Conservation (phyloP, 2,329 filamentous ascomycete genomes). For the Amauroascus verrucosus region DNA sequence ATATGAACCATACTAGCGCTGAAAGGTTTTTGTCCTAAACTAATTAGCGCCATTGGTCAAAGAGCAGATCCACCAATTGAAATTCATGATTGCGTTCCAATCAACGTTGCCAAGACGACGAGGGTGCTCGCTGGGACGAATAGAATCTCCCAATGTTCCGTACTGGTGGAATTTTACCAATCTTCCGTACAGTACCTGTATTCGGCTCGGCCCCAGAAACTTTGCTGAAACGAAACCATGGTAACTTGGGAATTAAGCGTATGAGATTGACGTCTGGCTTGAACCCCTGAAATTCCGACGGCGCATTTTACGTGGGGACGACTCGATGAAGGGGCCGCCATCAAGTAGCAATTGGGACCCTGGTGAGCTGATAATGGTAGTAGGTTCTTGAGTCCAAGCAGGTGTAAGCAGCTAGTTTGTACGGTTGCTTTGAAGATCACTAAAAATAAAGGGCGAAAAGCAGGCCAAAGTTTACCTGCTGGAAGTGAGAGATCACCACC, state of each 20-base stretch:
- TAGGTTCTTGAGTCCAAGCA: too few species aligned
- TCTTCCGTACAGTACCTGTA: not conserved
- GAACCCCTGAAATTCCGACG: slow-evolving; percentile 1
- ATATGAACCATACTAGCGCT: not conserved
- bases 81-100: not conserved
- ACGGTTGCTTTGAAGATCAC: too few species aligned
- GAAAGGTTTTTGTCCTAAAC: not conserved
- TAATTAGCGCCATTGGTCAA: not conserved
- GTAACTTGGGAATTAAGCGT: slow-evolving; percentile 4
- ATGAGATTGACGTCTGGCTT: not conserved
- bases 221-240: slow-evolving; percentile 6
- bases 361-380: too few species aligned
- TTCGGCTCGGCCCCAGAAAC: not conserved
- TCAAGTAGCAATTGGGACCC: too few species aligned
- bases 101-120: not conserved
- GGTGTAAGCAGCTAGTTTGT: too few species aligned
- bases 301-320: not conserved
- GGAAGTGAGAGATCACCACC: too few species aligned
- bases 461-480: too few species aligned
- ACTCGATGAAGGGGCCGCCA: not conserved
- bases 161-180: not conserved
- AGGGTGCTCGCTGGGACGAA: not conserved
- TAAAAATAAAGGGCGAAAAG: too few species aligned
- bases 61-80: not conserved
- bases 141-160: not conserved